Evolutionary conservation across 805 yeast species (phyloP).

Genomic region (Yamadazyma olivae): DNA sequence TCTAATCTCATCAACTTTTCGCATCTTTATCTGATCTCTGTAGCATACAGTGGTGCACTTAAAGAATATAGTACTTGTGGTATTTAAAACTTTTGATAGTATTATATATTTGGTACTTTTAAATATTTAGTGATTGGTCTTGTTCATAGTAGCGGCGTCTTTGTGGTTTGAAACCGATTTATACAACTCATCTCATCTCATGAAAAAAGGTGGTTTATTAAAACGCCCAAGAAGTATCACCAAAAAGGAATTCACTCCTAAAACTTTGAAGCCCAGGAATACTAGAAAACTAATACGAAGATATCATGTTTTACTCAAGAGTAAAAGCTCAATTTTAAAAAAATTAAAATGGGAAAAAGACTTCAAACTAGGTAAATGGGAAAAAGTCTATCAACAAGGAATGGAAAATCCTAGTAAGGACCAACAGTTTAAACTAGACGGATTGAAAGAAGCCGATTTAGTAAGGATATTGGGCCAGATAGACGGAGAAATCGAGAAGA

Average conservation of each 20-base stretch:
- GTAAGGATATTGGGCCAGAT: slow-evolving; percentile 46
- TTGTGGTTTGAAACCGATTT: no score
- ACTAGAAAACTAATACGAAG: slow-evolving; percentile 76
- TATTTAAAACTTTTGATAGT: no score
- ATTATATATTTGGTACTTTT: no score
- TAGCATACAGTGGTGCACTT: no score
- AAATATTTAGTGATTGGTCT: no score
- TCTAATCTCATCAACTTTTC: no score
- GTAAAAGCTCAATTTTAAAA: slow-evolving; percentile 40
- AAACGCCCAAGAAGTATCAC: slow-evolving; percentile 33
- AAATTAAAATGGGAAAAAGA: slow-evolving; percentile 20
- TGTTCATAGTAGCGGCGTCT: no score
- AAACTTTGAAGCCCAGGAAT: slow-evolving; percentile 58
- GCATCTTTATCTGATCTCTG: no score
- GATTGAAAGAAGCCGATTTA: slow-evolving; percentile 13
- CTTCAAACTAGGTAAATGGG: slow-evolving; percentile 7
- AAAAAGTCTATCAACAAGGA: slow-evolving; percentile 7
- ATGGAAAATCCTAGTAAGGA: background rate
- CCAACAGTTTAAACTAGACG: slow-evolving; percentile 7
- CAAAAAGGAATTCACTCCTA: slow-evolving; percentile 31
- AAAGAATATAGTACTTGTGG: no score
- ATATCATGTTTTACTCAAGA: slow-evolving; percentile 69
- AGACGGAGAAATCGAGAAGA: slow-evolving; percentile 54
- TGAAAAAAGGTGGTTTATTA: slow-evolving; percentile 22
- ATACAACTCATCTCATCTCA: background rate